phyloP scores from a whole-genome alignment of 23 red algal species.

The Agarophyton chilense region DNA sequence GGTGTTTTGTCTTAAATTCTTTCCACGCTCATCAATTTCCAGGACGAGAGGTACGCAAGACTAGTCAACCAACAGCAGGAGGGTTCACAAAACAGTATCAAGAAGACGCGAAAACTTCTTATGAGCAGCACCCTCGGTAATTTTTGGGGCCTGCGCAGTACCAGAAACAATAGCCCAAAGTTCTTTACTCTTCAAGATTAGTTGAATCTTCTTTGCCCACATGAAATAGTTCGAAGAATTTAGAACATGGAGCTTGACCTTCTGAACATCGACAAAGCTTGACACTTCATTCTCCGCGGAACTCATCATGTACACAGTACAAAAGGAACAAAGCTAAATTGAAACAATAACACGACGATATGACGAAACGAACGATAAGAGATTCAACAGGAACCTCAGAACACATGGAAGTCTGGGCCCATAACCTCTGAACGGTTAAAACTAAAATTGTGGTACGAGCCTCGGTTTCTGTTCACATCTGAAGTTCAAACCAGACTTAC shows the following conservation, averaged over 20 bases:
- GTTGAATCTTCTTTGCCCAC: neutral
- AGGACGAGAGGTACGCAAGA: constrained; percentile 33
- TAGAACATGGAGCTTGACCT: neutral
- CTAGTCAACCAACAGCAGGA: constrained; percentile 1
- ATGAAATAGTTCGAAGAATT: constrained; percentile 17
- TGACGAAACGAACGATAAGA: neutral
- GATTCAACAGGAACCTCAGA: neutral
- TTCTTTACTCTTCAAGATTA: constrained; percentile 10
- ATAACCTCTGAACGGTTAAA: neutral
- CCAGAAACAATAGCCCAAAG: constrained; percentile 6
- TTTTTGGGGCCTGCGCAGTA: neutral
- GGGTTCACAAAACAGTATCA: neutral
- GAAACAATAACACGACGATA: neutral
- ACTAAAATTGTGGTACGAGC: no score
- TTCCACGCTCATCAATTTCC: constrained; percentile 13
- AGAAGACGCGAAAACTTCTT: neutral
- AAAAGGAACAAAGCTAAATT: neutral
- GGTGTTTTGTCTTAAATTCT: neutral
- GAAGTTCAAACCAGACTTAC: no score
- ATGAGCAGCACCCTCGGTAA: neutral
- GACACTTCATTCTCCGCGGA: neutral
- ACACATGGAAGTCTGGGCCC: neutral
- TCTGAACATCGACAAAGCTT: neutral
- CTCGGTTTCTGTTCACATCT: no score
- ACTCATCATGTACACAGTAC: neutral